A percentile compares a stretch with the other conserved stretches of the same genome.
Evolutionary conservation across 176 grass and related monocot genomes (phyloP).

Genomic region (Phyllostachys edulis): DNA sequence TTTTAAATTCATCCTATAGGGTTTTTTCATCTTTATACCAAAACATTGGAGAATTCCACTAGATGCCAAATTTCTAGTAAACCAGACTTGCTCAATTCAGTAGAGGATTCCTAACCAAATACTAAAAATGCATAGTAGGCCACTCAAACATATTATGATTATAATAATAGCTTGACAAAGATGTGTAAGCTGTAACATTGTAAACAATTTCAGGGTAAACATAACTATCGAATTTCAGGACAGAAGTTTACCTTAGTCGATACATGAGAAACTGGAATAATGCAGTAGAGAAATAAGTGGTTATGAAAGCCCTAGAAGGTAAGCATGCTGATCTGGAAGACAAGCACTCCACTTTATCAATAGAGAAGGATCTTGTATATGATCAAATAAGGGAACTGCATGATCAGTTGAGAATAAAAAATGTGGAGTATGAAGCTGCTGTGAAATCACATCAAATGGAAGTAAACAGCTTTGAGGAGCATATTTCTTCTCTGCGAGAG

Average conservation of each 20-base stretch:
- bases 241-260: not conserved
- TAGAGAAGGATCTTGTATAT: too few relatives aligned
- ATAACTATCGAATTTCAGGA: not conserved
- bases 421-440: slow-evolving; percentile 46
- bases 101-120: slow-evolving; percentile 6
- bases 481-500: slow-evolving; percentile 63
- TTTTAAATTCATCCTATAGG: not conserved
- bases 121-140: not conserved
- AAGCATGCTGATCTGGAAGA: slow-evolving; percentile 52
- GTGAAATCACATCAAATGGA: slow-evolving; percentile 50
- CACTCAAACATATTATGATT: not conserved
- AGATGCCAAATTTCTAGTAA: not conserved
- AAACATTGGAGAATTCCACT: not conserved
- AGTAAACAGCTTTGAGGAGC: slow-evolving; percentile 26
- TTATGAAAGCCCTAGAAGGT: slow-evolving; percentile 58
- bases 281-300: slow-evolving; percentile 20
- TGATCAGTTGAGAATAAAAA: slow-evolving; percentile 54
- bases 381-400: slow-evolving; percentile 64
- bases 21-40: not conserved
- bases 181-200: not conserved
- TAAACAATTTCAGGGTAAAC: slow-evolving; percentile 17
- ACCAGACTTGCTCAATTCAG: not conserved
- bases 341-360: slow-evolving; percentile 48
- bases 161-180: slow-evolving; percentile 12
- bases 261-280: not conserved